Percentiles rank a stretch among this genome's conserved stretches.
phyloP scores from a whole-genome alignment of 2,329 filamentous ascomycete genomes.

The Sporothrix schenckii region DNA sequence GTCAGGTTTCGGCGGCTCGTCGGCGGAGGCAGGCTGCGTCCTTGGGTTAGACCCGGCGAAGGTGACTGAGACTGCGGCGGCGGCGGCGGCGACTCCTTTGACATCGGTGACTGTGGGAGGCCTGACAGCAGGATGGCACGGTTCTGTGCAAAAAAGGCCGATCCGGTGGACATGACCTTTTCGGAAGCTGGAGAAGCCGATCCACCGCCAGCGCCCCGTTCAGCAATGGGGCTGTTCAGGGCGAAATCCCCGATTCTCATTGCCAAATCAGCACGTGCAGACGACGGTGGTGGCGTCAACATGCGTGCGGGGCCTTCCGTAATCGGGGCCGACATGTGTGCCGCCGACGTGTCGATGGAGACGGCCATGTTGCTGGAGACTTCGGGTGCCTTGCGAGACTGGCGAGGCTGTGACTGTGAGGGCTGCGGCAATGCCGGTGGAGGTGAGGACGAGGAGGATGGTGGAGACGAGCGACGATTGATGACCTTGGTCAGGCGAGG shows the following conservation, averaged over 20 bases:
- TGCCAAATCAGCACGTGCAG: conserved; percentile 29
- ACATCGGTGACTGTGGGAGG: conserved; percentile 27
- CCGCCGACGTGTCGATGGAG: conserved; percentile 15
- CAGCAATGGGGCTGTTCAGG: conserved; percentile 28
- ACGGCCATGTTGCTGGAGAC: conserved; percentile 18
- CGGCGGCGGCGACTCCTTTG: conserved; percentile 14
- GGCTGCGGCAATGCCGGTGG: background rate
- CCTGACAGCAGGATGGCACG: conserved; percentile 34
- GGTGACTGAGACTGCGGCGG: conserved; percentile 15
- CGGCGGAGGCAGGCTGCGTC: conserved; percentile 2
- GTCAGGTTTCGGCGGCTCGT: conserved; percentile 26
- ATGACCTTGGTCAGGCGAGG: conserved; percentile 15
- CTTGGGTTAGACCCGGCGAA: background rate
- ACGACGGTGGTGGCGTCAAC: conserved; percentile 32
- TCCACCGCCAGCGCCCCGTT: background rate
- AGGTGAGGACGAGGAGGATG: conserved; percentile 8
- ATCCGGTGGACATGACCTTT: background rate
- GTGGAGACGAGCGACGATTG: conserved; percentile 16
- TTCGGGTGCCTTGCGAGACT: background rate
- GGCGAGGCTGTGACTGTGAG: background rate
- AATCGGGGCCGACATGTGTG: background rate
- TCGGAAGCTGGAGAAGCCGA: background rate
- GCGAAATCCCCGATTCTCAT: conserved; percentile 29
- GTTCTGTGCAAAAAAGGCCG: conserved; percentile 33
- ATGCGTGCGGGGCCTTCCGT: conserved; percentile 14